phyloP scores from a whole-genome alignment of 495 filamentous ascomycete species.

The Astrothelium macrocarpum region DNA sequence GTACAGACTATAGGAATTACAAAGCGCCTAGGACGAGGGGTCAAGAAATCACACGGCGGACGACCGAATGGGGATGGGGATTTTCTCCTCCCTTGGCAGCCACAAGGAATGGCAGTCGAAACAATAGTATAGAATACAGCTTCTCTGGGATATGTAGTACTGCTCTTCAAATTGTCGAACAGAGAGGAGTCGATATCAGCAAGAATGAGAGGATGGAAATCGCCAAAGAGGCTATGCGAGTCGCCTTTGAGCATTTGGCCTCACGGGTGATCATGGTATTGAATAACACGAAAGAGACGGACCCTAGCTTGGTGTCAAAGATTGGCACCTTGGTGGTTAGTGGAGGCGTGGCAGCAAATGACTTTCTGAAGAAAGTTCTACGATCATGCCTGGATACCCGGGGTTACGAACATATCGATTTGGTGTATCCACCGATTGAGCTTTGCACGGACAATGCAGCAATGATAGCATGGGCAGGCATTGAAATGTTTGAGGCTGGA shows the following conservation, averaged over 20 bases:
- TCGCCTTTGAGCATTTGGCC: slow-evolving; percentile 83
- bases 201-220: slow-evolving; percentile 49
- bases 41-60: slow-evolving; percentile 40
- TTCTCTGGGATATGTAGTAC: slow-evolving; percentile 55
- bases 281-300: background rate
- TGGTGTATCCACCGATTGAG: slow-evolving; percentile 62
- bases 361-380: slow-evolving; percentile 61
- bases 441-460: slow-evolving; percentile 92
- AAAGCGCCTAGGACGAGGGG: slow-evolving; percentile 44
- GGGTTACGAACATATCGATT: slow-evolving; percentile 50
- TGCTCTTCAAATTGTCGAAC: slow-evolving; percentile 38
- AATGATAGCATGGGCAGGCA: slow-evolving; percentile 95
- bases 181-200: slow-evolving; percentile 22
- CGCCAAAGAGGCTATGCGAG: slow-evolving; percentile 60
- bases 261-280: slow-evolving; percentile 62
- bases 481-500: slow-evolving; percentile 83
- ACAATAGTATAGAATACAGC: slow-evolving; percentile 44
- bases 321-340: slow-evolving; percentile 65
- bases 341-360: slow-evolving; percentile 82
- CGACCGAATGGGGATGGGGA: slow-evolving; percentile 46
- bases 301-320: slow-evolving; percentile 16
- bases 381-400: slow-evolving; percentile 50
- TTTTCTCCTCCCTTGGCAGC: slow-evolving; percentile 47
- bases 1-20: slow-evolving; percentile 36
- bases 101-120: slow-evolving; percentile 28